Evolutionary conservation across 2,329 filamentous ascomycete genomes (phyloP), one percentile per base, ranked within the genome.

Genomic region (Calonectria leucothoes): DNA sequence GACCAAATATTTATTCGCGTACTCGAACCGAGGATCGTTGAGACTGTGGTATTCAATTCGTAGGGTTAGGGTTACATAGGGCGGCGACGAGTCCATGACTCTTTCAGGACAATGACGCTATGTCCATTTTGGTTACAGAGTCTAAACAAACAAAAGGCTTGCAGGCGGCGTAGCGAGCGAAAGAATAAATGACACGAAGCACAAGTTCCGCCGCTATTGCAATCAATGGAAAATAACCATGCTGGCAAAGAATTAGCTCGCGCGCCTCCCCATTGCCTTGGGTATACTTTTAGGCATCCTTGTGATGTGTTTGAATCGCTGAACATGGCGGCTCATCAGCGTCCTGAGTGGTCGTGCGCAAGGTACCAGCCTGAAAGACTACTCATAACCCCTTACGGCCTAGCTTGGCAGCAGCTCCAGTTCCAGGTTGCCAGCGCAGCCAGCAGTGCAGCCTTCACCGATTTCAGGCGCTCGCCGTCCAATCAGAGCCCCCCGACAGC

Each of bases 361-460:
- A 72, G 65, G 65, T 69, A 72, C 65, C 55, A 37, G 68, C 42
- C 39, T 42, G 59, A 29, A 45, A 59, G n/a, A 45, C 37, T 66
- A 66, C n/a, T n/a, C 63, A 65, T 71, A 55, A 48, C 57, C 57
- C 17, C 35, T 51, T 65, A 61, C 55, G 29, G 55, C 35, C 6
- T 61, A 61, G 55, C 45, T 48, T 15, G 48, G 64, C 45, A 39
- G 55, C 49, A 65, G 65, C 66, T 65, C 39, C 67, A 79, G 73
- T 74, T 64, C 48, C 35, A 67, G 74, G 72, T 68, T 76, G 78
- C 78, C 77, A 79, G 77, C 77, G 76, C 76, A 78, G 52, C 70
- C 55, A 64, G 59, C 67, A 78, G 74, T 65, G 70, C 73, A 79
- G 74, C 71, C 59, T 74, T 69, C 73, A 76, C 66, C 75, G 63